Conservation (phyloP, 2,329 filamentous ascomycete genomes). For the Colletotrichum sp. region DNA sequence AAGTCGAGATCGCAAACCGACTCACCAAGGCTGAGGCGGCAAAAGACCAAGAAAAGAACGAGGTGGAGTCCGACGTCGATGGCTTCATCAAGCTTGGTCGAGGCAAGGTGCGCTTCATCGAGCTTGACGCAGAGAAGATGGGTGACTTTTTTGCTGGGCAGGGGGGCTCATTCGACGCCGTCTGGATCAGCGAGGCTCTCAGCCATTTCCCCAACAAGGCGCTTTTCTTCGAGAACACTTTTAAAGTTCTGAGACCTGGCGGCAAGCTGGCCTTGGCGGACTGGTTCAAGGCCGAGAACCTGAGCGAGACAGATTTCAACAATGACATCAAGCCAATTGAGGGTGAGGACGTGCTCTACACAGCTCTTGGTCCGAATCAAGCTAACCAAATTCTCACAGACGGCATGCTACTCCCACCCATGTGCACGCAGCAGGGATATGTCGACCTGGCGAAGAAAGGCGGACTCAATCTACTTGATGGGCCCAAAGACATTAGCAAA, state of each 20-base stretch:
- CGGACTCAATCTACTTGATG: conserved; percentile 48
- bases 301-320: conserved; percentile 48
- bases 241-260: conserved; percentile 49
- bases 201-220: conserved; percentile 65
- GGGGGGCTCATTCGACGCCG: conserved; percentile 52
- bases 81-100: conserved; percentile 43
- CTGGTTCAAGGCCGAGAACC: conserved; percentile 62
- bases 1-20: conserved; percentile 63
- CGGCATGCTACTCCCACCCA: conserved; percentile 64
- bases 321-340: conserved; percentile 65
- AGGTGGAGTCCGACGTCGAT: conserved; percentile 27
- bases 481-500: conserved; percentile 61
- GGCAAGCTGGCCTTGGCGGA: conserved; percentile 63
- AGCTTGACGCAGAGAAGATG: conserved; percentile 68
- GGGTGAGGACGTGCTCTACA: conserved; percentile 34
- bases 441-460: conserved; percentile 53
- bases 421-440: conserved; percentile 60
- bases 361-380: background rate
- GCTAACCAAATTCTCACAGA: conserved; percentile 37
- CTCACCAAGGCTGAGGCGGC: conserved; percentile 44
- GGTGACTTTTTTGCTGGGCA: conserved; percentile 51
- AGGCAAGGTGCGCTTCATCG: conserved; percentile 58
- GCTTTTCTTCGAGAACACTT: conserved; percentile 61
- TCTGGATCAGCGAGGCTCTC: conserved; percentile 68
- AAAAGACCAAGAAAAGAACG: conserved; percentile 2